These are phyloP conservation scores for Trichoderma harzianum DNA, from an alignment of 2,329 filamentous ascomycete genomes.

Conservation along the genomic window DNA sequence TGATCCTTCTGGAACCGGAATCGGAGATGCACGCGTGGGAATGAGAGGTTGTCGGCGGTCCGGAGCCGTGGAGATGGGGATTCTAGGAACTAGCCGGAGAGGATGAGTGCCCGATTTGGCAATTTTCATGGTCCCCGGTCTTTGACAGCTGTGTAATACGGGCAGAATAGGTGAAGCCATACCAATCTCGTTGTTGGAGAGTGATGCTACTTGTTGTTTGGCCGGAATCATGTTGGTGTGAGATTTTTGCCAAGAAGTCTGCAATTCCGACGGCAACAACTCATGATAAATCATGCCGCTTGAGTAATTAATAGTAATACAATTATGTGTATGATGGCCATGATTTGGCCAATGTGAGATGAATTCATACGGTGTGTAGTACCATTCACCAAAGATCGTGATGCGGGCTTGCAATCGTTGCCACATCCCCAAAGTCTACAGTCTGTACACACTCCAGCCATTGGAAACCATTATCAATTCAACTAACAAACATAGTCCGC, in stretches of 20 bases:
- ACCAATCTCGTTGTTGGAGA: background rate
- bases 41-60: background rate
- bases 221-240: background rate
- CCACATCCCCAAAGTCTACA: background rate
- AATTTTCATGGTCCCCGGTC: background rate
- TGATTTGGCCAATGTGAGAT: background rate
- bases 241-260: background rate
- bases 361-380: background rate
- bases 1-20: background rate
- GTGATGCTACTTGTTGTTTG: background rate
- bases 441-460: background rate
- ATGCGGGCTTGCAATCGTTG: background rate
- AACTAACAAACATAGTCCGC: background rate
- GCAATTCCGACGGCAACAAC: background rate
- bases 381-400: background rate
- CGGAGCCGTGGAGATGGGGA: background rate
- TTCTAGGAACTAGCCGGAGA: background rate
- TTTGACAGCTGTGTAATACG: background rate
- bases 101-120: background rate
- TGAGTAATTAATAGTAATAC: background rate
- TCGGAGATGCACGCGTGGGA: background rate
- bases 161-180: background rate
- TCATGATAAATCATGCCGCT: background rate
- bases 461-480: background rate
- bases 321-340: background rate